These are phyloP conservation scores for Pseudopithomyces chartarum DNA, from an alignment of 2,329 filamentous ascomycete species.

Conservation along the genomic window DNA sequence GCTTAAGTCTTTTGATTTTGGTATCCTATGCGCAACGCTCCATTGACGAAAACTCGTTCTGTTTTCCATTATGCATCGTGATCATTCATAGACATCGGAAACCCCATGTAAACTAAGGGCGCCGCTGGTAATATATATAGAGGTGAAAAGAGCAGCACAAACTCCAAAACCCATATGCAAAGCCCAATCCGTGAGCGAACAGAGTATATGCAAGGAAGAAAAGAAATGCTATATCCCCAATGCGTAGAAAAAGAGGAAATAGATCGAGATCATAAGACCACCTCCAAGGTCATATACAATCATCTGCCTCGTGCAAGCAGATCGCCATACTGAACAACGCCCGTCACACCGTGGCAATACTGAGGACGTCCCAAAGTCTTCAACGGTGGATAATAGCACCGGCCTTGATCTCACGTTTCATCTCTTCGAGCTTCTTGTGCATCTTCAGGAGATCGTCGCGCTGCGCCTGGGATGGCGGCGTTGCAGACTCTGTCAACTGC, in stretches of 20 bases:
- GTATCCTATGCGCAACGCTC: neutral
- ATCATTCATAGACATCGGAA: constrained; percentile 19
- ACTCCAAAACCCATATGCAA: constrained; percentile 21
- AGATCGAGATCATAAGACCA: constrained; percentile 1
- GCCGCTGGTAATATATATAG: constrained; percentile 3
- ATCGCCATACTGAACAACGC: constrained; percentile 1
- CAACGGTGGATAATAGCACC: constrained; percentile 36
- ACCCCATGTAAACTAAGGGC: constrained; percentile 6
- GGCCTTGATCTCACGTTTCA: constrained; percentile 62
- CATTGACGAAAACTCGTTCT: constrained; percentile 10
- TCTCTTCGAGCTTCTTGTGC: constrained; percentile 58
- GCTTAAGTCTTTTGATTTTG: neutral
- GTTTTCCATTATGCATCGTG: constrained; percentile 26
- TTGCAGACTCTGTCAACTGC: constrained; percentile 44
- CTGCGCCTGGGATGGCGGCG: constrained; percentile 55
- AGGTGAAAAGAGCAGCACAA: constrained; percentile 8
- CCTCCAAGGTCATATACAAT: constrained; percentile 11
- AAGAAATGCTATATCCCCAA: constrained; percentile 8
- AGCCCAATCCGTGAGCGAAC: constrained; percentile 6
- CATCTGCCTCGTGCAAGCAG: constrained; percentile 9
- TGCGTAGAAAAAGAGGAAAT: neutral
- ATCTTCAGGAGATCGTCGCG: constrained; percentile 59
- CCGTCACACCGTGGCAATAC: neutral
- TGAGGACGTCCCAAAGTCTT: constrained; percentile 2
- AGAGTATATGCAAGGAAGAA: constrained; percentile 17